phyloP scores from a whole-genome alignment of 108 stramenopile genomes.

The Cyclotella distinguenda region DNA sequence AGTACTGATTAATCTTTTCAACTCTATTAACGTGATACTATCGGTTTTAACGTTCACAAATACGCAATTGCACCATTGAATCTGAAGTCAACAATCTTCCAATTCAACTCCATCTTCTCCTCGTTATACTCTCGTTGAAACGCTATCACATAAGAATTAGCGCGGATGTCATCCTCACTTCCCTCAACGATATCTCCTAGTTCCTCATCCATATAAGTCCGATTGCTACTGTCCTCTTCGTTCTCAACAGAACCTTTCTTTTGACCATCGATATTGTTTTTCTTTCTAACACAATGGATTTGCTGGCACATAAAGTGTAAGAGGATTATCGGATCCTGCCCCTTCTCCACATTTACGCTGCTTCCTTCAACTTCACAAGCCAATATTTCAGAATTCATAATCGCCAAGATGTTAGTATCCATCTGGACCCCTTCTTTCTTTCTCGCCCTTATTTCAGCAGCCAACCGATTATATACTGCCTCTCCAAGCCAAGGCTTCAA shows the following conservation, averaged over 20 bases:
- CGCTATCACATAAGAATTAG: constrained; percentile 93
- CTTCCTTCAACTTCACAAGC: constrained; percentile 75
- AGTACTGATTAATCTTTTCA: too few relatives aligned
- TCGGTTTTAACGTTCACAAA: constrained; percentile 10
- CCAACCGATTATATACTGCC: constrained; percentile 84
- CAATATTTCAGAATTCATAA: constrained; percentile 93
- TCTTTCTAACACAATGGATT: constrained; percentile 97
- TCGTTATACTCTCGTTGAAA: constrained; percentile 96
- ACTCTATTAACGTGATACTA: background rate
- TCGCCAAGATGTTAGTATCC: constrained; percentile 93
- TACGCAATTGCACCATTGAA: constrained; percentile 65
- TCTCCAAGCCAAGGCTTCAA: constrained; percentile 91
- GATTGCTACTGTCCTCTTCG: constrained; percentile 13
- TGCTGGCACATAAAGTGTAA: constrained; percentile 98
- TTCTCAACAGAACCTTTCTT: constrained; percentile 53
- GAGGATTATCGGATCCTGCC: constrained; percentile 86
- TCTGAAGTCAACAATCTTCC: constrained; percentile 92
- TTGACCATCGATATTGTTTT: constrained; percentile 71
- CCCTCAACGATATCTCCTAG: constrained; percentile 92
- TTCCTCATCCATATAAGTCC: constrained; percentile 48
- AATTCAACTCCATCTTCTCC: constrained; percentile 84
- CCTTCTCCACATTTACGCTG: constrained; percentile 69
- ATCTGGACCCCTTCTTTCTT: constrained; percentile 90
- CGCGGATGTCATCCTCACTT: constrained; percentile 87
- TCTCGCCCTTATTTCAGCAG: constrained; percentile 84